Evolutionary conservation across 257 asterid genomes (phyloP).

Genomic region (Leonotis leonurus): DNA sequence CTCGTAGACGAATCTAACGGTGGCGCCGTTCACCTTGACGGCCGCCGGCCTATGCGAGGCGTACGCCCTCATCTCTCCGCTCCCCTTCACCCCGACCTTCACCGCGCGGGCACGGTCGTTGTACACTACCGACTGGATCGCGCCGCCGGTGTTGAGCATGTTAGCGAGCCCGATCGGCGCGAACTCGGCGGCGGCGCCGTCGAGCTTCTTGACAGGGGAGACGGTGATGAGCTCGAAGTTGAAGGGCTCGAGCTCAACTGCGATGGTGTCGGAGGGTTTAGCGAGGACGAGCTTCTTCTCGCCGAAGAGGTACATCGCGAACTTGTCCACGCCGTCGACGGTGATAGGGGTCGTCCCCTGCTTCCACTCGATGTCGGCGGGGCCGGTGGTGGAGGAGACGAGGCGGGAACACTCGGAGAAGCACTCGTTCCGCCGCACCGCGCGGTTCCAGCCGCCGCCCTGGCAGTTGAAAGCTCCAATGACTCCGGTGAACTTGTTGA

Average conservation of each 20-base stretch:
- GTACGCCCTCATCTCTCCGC: constrained; percentile 65
- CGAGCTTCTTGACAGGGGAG: constrained; percentile 32
- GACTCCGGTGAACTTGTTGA: constrained; percentile 85
- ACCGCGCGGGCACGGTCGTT: constrained; percentile 25
- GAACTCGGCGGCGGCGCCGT: constrained; percentile 26
- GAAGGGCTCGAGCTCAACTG: constrained; percentile 48
- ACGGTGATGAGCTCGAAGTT: constrained; percentile 54
- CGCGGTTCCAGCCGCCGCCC: constrained; percentile 89
- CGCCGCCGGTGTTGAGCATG: constrained; percentile 75
- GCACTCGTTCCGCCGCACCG: constrained; percentile 61
- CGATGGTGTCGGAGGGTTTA: constrained; percentile 33
- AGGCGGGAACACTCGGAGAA: constrained; percentile 52
- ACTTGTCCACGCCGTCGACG: constrained; percentile 28
- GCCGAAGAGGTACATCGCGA: constrained; percentile 40
- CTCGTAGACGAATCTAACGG: constrained; percentile 37
- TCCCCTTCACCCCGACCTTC: constrained; percentile 50
- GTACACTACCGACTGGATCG: constrained; percentile 34
- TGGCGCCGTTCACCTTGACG: constrained; percentile 39
- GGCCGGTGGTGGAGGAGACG: constrained; percentile 47
- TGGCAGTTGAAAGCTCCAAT: constrained; percentile 89
- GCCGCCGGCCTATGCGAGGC: constrained; percentile 52
- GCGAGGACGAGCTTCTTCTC: constrained; percentile 40
- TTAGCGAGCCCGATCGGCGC: constrained; percentile 63
- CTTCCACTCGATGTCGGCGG: constrained; percentile 62
- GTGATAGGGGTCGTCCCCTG: constrained; percentile 43